These are phyloP conservation scores for Penicillium sp. DNA, from an alignment of 2,329 filamentous ascomycete genomes.

Conservation along the genomic window DNA sequence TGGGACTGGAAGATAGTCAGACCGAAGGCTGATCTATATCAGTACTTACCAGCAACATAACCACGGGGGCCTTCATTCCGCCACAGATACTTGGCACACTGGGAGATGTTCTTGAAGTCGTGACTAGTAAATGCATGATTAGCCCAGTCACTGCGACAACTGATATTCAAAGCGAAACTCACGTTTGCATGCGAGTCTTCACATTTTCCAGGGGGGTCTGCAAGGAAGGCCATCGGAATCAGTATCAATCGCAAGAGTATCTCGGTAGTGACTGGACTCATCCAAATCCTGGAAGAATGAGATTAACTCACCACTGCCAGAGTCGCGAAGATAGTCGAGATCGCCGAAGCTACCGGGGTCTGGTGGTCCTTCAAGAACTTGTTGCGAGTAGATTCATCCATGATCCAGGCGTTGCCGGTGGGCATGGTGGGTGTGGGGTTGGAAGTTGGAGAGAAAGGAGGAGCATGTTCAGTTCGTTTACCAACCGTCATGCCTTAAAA, in stretches of 20 bases:
- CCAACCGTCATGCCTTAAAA: constrained; percentile 41
- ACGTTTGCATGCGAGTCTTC: constrained; percentile 55
- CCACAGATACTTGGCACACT: constrained; percentile 50
- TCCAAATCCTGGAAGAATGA: not conserved
- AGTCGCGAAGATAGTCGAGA: constrained; percentile 48
- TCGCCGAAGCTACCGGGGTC: constrained; percentile 49
- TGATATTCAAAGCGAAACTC: constrained; percentile 19
- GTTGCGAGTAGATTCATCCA: constrained; percentile 46
- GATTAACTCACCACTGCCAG: constrained; percentile 45
- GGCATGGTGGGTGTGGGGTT: constrained; percentile 39
- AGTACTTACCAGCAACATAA: constrained; percentile 47
- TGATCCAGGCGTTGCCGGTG: constrained; percentile 35
- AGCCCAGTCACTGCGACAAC: not conserved
- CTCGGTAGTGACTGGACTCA: too few species aligned
- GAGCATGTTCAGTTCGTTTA: constrained; percentile 45
- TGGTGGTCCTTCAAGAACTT: constrained; percentile 49
- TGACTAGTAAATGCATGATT: constrained; percentile 34
- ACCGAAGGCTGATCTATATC: not conserved
- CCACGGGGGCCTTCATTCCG: constrained; percentile 50
- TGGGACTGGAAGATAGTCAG: not conserved
- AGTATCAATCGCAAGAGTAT: constrained; percentile 11
- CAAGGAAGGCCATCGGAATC: constrained; percentile 4
- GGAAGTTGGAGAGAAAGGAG: constrained; percentile 36
- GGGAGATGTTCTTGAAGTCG: constrained; percentile 47
- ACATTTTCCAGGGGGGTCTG: constrained; percentile 52